Evolutionary conservation across 805 yeast species (phyloP).

Genomic region (Tetrapisispora namnaoensis): DNA sequence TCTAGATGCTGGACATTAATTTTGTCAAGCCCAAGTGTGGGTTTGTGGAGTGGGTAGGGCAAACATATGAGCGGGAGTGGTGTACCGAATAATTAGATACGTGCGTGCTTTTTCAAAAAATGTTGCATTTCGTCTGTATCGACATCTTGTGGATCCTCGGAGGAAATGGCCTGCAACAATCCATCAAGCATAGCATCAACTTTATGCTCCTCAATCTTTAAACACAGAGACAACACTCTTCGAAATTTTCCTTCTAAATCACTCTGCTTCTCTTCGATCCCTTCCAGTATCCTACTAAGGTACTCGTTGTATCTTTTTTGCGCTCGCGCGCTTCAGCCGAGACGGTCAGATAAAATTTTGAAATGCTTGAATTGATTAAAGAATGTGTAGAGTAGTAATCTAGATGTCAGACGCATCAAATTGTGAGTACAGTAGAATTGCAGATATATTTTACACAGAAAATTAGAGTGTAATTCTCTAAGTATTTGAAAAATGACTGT

Average conservation of each 20-base stretch:
- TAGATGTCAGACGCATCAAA: too few relatives aligned
- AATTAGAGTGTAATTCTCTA: too few relatives aligned
- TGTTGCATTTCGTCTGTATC: slow-evolving; percentile 40
- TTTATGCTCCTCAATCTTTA: slow-evolving; percentile 72
- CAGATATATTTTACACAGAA: too few relatives aligned
- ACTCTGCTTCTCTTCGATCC: slow-evolving; percentile 27
- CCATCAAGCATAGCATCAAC: slow-evolving; percentile 80
- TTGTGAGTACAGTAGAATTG: too few relatives aligned
- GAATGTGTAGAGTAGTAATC: not conserved
- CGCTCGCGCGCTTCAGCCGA: not conserved
- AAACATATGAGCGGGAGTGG: slow-evolving; percentile 4
- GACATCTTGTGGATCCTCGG: slow-evolving; percentile 58
- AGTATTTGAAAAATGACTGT: too few relatives aligned
- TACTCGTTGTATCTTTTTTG: slow-evolving; percentile 1
- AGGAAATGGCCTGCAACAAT: slow-evolving; percentile 80
- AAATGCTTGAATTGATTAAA: too few relatives aligned
- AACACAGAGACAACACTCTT: slow-evolving; percentile 82
- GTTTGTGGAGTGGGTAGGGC: slow-evolving; percentile 38
- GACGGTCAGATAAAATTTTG: too few relatives aligned
- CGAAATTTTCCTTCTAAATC: slow-evolving; percentile 70
- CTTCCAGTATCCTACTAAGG: not conserved
- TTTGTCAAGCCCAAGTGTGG: slow-evolving; percentile 20
- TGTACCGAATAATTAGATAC: slow-evolving; percentile 1
- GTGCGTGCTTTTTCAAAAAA: slow-evolving; percentile 41
- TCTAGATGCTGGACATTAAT: slow-evolving; percentile 4